These are phyloP conservation scores for Danielia reshetovae DNA, from an alignment of 805 yeast genomes.

Conservation along the genomic window DNA sequence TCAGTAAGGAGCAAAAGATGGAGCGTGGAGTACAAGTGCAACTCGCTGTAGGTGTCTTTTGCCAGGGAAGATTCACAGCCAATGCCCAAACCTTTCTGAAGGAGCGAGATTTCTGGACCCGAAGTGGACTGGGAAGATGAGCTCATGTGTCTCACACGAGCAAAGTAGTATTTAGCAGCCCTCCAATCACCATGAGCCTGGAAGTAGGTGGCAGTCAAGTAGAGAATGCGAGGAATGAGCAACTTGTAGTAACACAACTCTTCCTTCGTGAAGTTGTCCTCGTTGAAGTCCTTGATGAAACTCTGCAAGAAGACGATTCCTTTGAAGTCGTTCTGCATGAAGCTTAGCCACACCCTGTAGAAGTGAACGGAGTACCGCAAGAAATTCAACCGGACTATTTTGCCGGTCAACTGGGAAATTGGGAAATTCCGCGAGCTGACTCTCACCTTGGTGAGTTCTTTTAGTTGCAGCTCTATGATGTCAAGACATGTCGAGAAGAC, in stretches of 20 bases:
- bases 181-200: slow-evolving; percentile 35
- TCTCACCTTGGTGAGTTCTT: slow-evolving; percentile 4
- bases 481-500: slow-evolving; percentile 33
- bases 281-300: slow-evolving; percentile 35
- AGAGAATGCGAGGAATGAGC: slow-evolving; percentile 35
- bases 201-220: slow-evolving; percentile 36
- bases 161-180: slow-evolving; percentile 38
- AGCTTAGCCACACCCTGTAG: slow-evolving; percentile 36
- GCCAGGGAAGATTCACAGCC: slow-evolving; percentile 21
- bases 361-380: slow-evolving; percentile 21
- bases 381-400: slow-evolving; percentile 24
- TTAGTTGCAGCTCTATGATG: slow-evolving; percentile 8
- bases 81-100: slow-evolving; percentile 17
- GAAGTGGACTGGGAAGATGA: slow-evolving; percentile 1
- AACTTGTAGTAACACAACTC: slow-evolving; percentile 35
- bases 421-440: slow-evolving; percentile 4
- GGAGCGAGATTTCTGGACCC: slow-evolving; percentile 1
- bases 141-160: slow-evolving; percentile 27
- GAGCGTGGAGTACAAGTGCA: slow-evolving; percentile 25
- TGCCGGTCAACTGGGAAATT: slow-evolving; percentile 7
- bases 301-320: slow-evolving; percentile 22
- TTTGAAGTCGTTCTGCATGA: slow-evolving; percentile 24
- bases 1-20: slow-evolving; percentile 25
- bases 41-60: slow-evolving; percentile 22
- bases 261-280: slow-evolving; percentile 32